Base-by-base conservation (phyloP, 2,329 filamentous ascomycete genomes). In the Scedosporium aurantiacum region DNA sequence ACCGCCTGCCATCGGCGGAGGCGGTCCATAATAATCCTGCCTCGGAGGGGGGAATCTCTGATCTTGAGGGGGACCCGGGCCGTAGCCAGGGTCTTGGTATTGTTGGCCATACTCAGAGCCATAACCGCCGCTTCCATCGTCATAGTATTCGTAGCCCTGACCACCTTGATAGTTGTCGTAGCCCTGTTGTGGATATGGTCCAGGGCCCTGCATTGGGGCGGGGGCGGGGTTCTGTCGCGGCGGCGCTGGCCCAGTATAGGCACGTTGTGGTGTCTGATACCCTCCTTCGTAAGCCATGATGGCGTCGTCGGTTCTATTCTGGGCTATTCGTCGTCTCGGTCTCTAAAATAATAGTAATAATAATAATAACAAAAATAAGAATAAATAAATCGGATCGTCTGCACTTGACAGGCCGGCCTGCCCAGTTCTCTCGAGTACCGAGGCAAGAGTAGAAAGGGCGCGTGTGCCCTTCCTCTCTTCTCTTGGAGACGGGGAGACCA, bases 201-300 rank as follows among this genome's bases (percentile, higher is more conserved):
- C 55, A 40, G 55, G 55, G 16, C 41, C 60, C 27, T 25, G 60
- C 27, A 47, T 41, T 25, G 45, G 74, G 73, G 56, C 66, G 68
- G 57, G 74, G 71, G 60, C 76, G 28, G 58, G 58, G 47, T 41
- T 55, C 16, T 23, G 52, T n/a, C 50, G 71, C 61, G 75, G 76
- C 54, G 74, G 73, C 59, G 74, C 76, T 37, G 73, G 75, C 43
- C 78, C 78, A 63, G 73, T 75, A 67, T 82, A 81, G n/a, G 76
- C 75, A 62, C 77, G 76, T 67, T 79, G 76, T 60, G 78, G 75
- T 54, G 67, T 73, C 62, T 73, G 73, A 63, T 79, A 81, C 63
- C 73, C 76, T 63, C 73, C 75, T 64, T 81, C 76, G 67, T 82
- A 82, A 55, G 80, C 78, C 81, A 83, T 83, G 16, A 64, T 65